Evolutionary conservation across 2,329 filamentous ascomycete species (phyloP).

Genomic region (Daldinia eschscholtzii): DNA sequence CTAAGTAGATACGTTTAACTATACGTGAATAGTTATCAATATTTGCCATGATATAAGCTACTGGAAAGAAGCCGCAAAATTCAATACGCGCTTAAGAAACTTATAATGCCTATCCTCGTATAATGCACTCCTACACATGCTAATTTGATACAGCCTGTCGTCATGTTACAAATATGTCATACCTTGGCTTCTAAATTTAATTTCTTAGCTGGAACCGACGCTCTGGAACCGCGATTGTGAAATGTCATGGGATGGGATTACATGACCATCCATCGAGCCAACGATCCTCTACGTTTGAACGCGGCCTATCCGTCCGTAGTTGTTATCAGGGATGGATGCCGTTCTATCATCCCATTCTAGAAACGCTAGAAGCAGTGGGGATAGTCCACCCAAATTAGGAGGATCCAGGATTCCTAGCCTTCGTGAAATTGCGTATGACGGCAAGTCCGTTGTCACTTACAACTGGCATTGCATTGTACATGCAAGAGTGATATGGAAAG

Average conservation of each 20-base stretch:
- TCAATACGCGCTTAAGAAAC: not conserved
- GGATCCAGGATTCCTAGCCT: constrained; percentile 20
- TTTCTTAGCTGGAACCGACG: constrained; percentile 1
- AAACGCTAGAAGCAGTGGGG: constrained; percentile 43
- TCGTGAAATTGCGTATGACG: constrained; percentile 31
- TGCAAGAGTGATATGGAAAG: not conserved
- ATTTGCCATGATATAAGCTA: constrained; percentile 9
- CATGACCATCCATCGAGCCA: constrained; percentile 26
- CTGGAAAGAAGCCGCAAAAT: not conserved
- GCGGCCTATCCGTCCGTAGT: constrained; percentile 25
- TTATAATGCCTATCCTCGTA: not conserved
- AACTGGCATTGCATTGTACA: constrained; percentile 6
- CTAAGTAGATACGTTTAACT: not conserved
- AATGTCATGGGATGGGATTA: constrained; percentile 28
- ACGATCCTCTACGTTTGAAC: constrained; percentile 26
- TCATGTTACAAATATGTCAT: not conserved
- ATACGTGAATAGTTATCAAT: constrained; percentile 15
- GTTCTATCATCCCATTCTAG: constrained; percentile 36
- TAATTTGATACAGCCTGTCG: not conserved
- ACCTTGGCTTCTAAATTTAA: constrained; percentile 10
- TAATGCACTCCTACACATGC: not conserved
- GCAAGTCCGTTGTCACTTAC: constrained; percentile 32
- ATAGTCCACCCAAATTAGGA: constrained; percentile 10
- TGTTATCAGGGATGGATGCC: constrained; percentile 18
- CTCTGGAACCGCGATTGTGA: constrained; percentile 20